A percentile compares a stretch with the other conserved stretches of the same genome.
These are phyloP conservation scores for Picochlorum costavermella DNA, from an alignment of 139 green algal species.

Conservation along the genomic window DNA sequence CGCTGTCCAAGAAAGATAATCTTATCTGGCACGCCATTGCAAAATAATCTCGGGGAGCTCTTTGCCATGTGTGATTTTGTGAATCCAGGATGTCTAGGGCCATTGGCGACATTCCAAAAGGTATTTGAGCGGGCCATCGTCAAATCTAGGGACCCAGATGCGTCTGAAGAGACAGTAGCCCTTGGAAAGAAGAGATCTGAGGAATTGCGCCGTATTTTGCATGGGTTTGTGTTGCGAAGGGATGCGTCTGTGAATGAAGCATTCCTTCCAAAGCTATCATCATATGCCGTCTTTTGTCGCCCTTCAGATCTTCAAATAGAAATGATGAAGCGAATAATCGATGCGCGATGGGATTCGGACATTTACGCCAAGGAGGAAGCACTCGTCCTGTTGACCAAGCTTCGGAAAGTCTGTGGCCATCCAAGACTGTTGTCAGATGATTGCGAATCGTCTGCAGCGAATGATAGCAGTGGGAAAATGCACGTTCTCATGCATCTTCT, in stretches of 20 bases:
- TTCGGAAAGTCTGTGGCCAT: slow-evolving; percentile 70
- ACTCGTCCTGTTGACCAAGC: slow-evolving; percentile 47
- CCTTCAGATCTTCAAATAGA: slow-evolving; percentile 43
- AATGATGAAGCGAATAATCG: slow-evolving; percentile 47
- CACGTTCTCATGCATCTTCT: slow-evolving; percentile 45
- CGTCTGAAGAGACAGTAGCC: slow-evolving; percentile 42
- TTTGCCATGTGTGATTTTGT: slow-evolving; percentile 54
- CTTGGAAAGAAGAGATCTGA: slow-evolving; percentile 50
- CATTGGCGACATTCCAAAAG: slow-evolving; percentile 48
- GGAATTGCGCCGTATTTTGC: slow-evolving; percentile 49
- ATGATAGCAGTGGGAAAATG: slow-evolving; percentile 47
- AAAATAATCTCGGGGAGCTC: slow-evolving; percentile 79
- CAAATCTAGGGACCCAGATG: slow-evolving; percentile 44
- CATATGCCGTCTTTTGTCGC: slow-evolving; percentile 62
- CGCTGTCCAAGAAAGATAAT: slow-evolving; percentile 59
- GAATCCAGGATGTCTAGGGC: slow-evolving; percentile 54
- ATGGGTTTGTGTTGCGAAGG: slow-evolving; percentile 60
- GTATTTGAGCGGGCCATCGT: slow-evolving; percentile 65
- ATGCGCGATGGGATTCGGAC: slow-evolving; percentile 11
- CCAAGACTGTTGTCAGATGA: slow-evolving; percentile 38
- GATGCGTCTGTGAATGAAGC: slow-evolving; percentile 55
- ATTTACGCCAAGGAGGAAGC: slow-evolving; percentile 24
- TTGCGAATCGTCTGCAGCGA: not conserved
- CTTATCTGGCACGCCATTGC: slow-evolving; percentile 66
- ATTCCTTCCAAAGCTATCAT: slow-evolving; percentile 64